phyloP scores from a whole-genome alignment of 2,329 filamentous ascomycete genomes.

The Hymenoscyphus albidus region DNA sequence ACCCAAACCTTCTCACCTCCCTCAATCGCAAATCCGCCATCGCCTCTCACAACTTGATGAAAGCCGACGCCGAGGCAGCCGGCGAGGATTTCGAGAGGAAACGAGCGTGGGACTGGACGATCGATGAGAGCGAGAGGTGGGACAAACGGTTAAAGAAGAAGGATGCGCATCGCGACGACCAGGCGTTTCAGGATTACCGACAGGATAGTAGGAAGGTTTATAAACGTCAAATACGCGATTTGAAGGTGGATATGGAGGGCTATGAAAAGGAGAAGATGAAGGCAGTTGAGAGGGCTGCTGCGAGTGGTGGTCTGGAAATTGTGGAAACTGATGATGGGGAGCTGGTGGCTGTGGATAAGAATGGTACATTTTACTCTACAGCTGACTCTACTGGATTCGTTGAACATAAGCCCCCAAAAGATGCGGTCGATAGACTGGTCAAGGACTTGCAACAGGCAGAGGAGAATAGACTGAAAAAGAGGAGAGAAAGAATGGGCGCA shows the following conservation, averaged over 20 bases:
- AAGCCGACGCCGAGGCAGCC: slow-evolving; percentile 79
- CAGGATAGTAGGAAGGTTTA: slow-evolving; percentile 90
- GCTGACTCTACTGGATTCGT: slow-evolving; percentile 77
- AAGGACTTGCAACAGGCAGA: slow-evolving; percentile 84
- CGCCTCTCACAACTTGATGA: slow-evolving; percentile 87
- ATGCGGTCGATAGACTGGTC: slow-evolving; percentile 83
- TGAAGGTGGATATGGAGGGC: slow-evolving; percentile 73
- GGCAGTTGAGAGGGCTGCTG: slow-evolving; percentile 79
- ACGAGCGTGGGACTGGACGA: slow-evolving; percentile 97
- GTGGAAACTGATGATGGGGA: slow-evolving; percentile 95
- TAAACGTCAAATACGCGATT: slow-evolving; percentile 78
- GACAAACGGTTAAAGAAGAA: slow-evolving; percentile 88
- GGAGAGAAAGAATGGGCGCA: slow-evolving; percentile 71
- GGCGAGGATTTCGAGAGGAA: slow-evolving; percentile 97
- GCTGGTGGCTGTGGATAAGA: slow-evolving; percentile 86
- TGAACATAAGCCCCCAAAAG: slow-evolving; percentile 82
- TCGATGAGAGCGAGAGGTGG: slow-evolving; percentile 92
- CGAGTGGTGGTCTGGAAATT: slow-evolving; percentile 81
- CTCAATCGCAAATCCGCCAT: slow-evolving; percentile 84
- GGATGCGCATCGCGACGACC: slow-evolving; percentile 73
- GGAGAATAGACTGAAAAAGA: slow-evolving; percentile 79
- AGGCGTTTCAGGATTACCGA: slow-evolving; percentile 84
- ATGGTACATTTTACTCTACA: slow-evolving; percentile 87
- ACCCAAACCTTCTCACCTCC: slow-evolving; percentile 71
- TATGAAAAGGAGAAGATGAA: slow-evolving; percentile 85